Evolutionary conservation across 2,329 filamentous ascomycete genomes (phyloP), one percentile per base, ranked within the genome.

Genomic region (Phialophora chinensis): DNA sequence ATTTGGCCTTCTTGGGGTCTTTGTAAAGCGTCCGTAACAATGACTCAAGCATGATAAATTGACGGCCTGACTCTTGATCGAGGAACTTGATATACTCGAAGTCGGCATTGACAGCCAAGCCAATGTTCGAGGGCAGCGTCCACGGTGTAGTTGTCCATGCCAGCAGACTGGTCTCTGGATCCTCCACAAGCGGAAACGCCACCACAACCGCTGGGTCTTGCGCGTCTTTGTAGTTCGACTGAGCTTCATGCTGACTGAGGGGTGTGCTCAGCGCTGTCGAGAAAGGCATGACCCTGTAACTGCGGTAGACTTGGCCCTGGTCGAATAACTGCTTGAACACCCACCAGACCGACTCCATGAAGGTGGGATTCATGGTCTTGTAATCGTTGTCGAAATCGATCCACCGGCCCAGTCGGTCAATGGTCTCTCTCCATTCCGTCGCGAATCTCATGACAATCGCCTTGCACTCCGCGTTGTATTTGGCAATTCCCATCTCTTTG

Each of bases 321-420:
- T 94, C 90, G 77, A 91, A 93, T 29, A 96, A 83, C 76, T 92
- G 87, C 81, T 93, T 94, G 83, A 96, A 96, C 5, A 93, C 90
- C 92, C 92, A 96, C 92, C 92, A 96, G 72, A 90, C 88, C 0
- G 89, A 89, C 81, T 96, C 92, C 92, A 96, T 96, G 80, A 93
- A 96, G 29, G 82, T 90, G 17, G 89, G 85, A 76, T 96, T 89
- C 92, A 96, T 95, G 53, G 91, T 95, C 88, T 96, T 96, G 83
- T 95, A 96, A 78, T 96, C 91, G 72, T 94, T 93, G 79, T 96
- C 92, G 73, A 96, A 96, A 79, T 96, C 92, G 72, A 96, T 93
- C 92, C 92, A 96, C 62, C 92, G 87, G 60, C 92, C 92, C 29
- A 96, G 80, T 65, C 92, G 85, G 75, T 94, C 91, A 73, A 96